These are phyloP conservation scores for Metschnikowia sp. DNA, from an alignment of 805 yeast genomes.

Conservation along the genomic window DNA sequence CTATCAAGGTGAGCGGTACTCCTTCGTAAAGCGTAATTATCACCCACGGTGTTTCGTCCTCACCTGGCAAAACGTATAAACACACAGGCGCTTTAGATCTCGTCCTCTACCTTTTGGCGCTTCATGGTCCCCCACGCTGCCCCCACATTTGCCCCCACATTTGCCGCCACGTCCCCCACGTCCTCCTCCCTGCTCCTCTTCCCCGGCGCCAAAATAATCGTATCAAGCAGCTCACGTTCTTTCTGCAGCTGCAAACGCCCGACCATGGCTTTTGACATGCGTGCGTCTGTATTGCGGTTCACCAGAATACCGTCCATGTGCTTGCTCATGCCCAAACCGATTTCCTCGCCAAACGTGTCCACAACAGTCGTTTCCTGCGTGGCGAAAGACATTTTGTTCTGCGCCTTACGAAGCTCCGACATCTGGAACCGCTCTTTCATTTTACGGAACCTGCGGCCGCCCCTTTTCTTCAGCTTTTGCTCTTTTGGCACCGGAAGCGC, in stretches of 20 bases:
- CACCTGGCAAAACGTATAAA: no score
- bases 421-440: conserved; percentile 75
- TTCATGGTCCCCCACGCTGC: conserved; percentile 1
- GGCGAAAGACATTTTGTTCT: conserved; percentile 82
- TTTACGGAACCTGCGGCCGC: conserved; percentile 78
- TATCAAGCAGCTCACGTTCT: conserved; percentile 14
- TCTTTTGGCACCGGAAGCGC: conserved; percentile 77
- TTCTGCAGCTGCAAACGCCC: conserved; percentile 36
- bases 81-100: not conserved
- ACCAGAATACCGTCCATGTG: conserved; percentile 29
- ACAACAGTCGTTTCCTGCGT: conserved; percentile 58
- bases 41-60: not conserved
- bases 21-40: no score
- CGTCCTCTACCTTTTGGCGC: not conserved
- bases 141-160: conserved; percentile 5
- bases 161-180: not conserved
- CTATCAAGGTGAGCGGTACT: no score
- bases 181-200: conserved; percentile 4
- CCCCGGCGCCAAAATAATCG: conserved; percentile 11
- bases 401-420: conserved; percentile 79
- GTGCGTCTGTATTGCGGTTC: conserved; percentile 50
- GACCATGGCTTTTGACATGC: conserved; percentile 60
- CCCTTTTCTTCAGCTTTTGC: conserved; percentile 74
- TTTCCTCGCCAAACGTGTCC: conserved; percentile 74
- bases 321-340: conserved; percentile 75